Evolutionary conservation across 371 early-diverging fungal species (phyloP).

Genomic region (Circinella umbellata): DNA sequence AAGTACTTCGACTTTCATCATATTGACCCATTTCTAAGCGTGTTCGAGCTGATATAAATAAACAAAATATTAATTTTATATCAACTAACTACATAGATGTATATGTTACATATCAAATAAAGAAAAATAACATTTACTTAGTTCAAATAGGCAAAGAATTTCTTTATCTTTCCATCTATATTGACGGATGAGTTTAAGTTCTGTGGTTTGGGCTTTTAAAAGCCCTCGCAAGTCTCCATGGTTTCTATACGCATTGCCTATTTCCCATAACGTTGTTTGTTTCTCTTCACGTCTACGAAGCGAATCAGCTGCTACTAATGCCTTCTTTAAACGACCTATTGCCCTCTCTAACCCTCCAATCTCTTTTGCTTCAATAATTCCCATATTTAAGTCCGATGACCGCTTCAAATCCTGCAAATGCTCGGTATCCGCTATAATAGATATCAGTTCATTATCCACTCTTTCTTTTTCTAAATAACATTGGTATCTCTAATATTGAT

Average conservation of each 20-base stretch:
- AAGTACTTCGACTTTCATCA: constrained; percentile 16
- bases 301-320: constrained; percentile 23
- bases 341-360: constrained; percentile 11
- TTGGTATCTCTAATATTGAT: neutral
- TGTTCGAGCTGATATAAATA: constrained; percentile 17
- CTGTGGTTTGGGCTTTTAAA: constrained; percentile 32
- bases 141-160: constrained; percentile 33
- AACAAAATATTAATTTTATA: too few species aligned
- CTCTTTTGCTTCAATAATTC: constrained; percentile 37
- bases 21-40: constrained; percentile 23
- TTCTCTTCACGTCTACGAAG: constrained; percentile 25
- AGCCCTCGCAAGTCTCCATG: constrained; percentile 19
- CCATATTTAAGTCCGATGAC: constrained; percentile 44
- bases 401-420: constrained; percentile 20
- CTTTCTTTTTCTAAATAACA: too few species aligned
- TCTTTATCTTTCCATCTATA: constrained; percentile 29
- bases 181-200: constrained; percentile 23
- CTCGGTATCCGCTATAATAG: constrained; percentile 9
- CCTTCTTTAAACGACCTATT: constrained; percentile 20
- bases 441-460: neutral
- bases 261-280: constrained; percentile 41
- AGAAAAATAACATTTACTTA: constrained; percentile 19
- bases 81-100: too few species aligned
- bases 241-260: constrained; percentile 33
- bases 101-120: neutral